Percentiles rank a stretch among this genome's conserved stretches.
Conservation (phyloP, 345 rosid species). For the Eucalyptus regnans region DNA sequence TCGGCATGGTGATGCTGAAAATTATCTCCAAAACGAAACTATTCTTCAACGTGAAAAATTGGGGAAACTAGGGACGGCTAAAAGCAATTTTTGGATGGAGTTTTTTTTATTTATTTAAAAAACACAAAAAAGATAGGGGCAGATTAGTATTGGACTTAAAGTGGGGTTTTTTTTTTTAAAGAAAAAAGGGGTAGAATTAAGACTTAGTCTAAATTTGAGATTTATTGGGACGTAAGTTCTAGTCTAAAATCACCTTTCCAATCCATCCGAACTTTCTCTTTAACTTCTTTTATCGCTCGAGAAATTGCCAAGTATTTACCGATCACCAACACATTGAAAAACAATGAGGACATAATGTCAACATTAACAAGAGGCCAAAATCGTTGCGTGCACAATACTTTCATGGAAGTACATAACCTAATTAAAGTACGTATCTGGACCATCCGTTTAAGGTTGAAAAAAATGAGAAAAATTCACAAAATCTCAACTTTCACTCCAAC, state of each 20-base stretch:
- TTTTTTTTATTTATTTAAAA: neutral
- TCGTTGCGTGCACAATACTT: neutral
- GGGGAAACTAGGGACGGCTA: neutral
- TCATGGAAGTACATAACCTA: neutral
- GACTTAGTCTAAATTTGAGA: neutral
- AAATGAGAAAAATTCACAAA: neutral
- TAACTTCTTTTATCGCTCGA: neutral
- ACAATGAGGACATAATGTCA: neutral
- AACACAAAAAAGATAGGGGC: neutral
- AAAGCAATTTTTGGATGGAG: neutral
- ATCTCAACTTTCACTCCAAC: neutral
- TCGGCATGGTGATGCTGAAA: fast-evolving
- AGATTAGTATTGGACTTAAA: neutral
- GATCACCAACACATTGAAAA: neutral
- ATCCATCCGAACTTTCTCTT: neutral
- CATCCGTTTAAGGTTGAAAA: neutral
- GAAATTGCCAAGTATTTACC: neutral
- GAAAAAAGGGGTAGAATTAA: neutral
- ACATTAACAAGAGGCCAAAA: neutral
- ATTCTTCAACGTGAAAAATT: neutral
- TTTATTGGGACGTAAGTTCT: neutral
- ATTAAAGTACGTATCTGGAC: neutral
- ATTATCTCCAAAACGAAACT: neutral
- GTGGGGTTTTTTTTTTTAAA: neutral
- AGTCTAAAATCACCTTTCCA: neutral